Base-by-base conservation (phyloP, 2,329 filamentous ascomycete genomes). In the Pseudogymnoascus destructans region DNA sequence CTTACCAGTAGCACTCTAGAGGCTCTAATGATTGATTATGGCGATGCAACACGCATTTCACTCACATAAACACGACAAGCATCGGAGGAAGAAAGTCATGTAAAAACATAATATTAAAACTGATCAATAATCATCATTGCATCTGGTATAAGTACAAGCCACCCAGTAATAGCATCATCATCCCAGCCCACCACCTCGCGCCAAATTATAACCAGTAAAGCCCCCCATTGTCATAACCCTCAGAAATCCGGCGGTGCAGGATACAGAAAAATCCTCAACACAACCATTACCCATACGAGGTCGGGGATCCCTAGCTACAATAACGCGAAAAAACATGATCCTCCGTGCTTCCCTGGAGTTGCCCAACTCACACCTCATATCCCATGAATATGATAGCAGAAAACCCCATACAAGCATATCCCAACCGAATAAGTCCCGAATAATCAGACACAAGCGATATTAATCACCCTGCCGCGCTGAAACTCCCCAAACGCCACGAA, bases 101-200 rank as follows among this genome's bases (percentile, higher is more conserved):
- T 52, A 21, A 13, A 52, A 52, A 30, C 9, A 30, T n/a, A 17
- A 19, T 30, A 52, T 52, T 52, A 52, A 52, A 52, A 52, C 46
- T 52, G 46, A 52, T 49, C 42, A 49, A 30, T 56, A 38, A 56
- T 56, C 54, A 56, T 56, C 54, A 56, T 36, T 56, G 46, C 46
- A 56, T 56, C 54, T 56, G 54, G 54, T 56, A 56, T 56, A 56
- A 56, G 30, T 36, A 38, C 54, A 56, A 56, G 54, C 54, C 54
- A 56, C 23, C 54, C 54, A 56, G 54, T 56, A 36, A 56, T 27
- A 56, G 54, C 54, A 56, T 36, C 32, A 56, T 56, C 54, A 38
- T 56, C 54, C 54, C 46, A 52, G 23, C 36, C 35, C n/a, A 23
- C 40, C 40, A 42, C 30, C 55, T 57, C 40, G 56, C 35, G 56